Evolutionary conservation across 148 eudicot genomes (phyloP), one percentile per base, ranked within the genome.

Genomic region (Talinum fruticosum): DNA sequence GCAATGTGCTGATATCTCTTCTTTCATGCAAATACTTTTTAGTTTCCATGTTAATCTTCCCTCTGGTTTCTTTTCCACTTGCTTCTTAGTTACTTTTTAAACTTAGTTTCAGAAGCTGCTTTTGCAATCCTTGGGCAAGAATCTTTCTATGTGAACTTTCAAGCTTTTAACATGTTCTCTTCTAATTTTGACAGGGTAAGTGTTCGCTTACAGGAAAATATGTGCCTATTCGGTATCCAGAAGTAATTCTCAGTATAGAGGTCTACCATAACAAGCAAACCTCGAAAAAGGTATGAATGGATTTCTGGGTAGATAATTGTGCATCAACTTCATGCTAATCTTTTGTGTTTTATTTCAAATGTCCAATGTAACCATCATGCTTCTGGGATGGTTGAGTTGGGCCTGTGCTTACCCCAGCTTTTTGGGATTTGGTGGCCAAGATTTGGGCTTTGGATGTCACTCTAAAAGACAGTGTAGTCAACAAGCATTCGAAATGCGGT

Each of bases 181-280:
- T 78, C n/a, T 45, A 66, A 23, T 69, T 35, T 4, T 79, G 38
- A 76, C 86, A 91, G 94, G 84, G 86, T 45, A 92, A 78, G 82
- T 71, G 79, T 38, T 86, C 91, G 64, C 81, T 76, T 81, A 38
- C 75, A 51, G 77, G 69, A 68, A 90, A 80, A 72, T 64, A 84
- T 73, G 82, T 84, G 61, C 89, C 85, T n/a, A 83, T 93, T 69
- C 86, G 75, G 24, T 80, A 87, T 82, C 90, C 92, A 62, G 97
- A 96, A 77, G 80, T 84, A 23, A 75, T 93, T 78, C 91, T 96
- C 44, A 87, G 89, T 47, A 57, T 96, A 21, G 99, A 96, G 86
- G 83, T 96, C 77, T 91, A 91, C 80, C 90, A 87, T 73, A 83
- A 80, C 84, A 87, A 80, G 73, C 66, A 59, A 70, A 61, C 80